Conservation (phyloP, 2,329 filamentous ascomycete genomes). For the Aspergillus hortae region DNA sequence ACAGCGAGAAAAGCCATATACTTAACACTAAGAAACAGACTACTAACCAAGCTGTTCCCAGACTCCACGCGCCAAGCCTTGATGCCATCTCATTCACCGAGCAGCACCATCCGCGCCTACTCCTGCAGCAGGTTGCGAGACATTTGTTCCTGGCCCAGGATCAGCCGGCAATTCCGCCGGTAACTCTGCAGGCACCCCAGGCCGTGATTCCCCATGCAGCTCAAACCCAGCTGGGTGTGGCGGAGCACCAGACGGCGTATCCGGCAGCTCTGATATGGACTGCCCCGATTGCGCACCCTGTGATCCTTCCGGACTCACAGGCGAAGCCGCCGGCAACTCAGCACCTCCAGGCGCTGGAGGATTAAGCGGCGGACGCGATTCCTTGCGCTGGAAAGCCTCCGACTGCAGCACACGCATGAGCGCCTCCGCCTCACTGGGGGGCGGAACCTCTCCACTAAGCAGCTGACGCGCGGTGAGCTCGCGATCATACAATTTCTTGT, state of each 20-base stretch:
- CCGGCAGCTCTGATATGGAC: not conserved
- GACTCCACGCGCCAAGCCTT: no score
- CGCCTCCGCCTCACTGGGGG: slow-evolving; percentile 75
- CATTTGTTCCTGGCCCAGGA: not conserved
- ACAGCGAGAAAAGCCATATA: no score
- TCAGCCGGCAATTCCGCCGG: not conserved
- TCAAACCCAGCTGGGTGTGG: not conserved
- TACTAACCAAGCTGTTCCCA: no score
- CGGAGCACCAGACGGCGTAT: not conserved
- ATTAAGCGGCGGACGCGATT: not conserved
- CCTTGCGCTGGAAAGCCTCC: not conserved
- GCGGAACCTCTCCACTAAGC: slow-evolving; percentile 70
- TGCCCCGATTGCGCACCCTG: not conserved
- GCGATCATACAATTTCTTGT: slow-evolving; percentile 87
- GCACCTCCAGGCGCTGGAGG: not conserved
- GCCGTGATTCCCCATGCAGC: not conserved
- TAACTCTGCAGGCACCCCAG: not conserved
- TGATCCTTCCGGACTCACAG: not conserved
- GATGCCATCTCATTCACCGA: no score
- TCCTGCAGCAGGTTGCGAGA: not conserved
- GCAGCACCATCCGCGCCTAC: not conserved
- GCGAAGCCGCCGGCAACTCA: not conserved
- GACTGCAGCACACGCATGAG: slow-evolving; percentile 69
- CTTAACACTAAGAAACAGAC: no score
- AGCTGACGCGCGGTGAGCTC: slow-evolving; percentile 75